Evolutionary conservation across 1,139 yeast genomes (phyloP).

Genomic region (Pichia cactophila): DNA sequence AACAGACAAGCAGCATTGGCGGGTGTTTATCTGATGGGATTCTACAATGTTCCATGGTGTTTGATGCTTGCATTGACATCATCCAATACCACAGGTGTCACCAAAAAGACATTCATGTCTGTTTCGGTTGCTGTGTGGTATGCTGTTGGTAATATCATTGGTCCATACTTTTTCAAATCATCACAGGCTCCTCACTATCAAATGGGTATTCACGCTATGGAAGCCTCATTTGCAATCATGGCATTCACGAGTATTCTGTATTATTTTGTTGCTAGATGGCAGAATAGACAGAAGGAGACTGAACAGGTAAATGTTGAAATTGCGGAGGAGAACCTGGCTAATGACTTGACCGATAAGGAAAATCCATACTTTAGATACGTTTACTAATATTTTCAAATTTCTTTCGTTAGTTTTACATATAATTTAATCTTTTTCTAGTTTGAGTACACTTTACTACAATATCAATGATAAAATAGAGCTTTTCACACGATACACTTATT

Average conservation of each 20-base stretch:
- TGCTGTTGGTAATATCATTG: conserved; percentile 54
- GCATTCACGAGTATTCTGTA: conserved; percentile 27
- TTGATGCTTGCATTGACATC: conserved; percentile 6
- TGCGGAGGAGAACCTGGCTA: not conserved
- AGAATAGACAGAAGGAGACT: not conserved
- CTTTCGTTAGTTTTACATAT: not conserved
- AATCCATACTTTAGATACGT: not conserved
- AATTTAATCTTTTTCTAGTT: not conserved
- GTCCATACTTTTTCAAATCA: conserved; percentile 59
- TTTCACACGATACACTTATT: too few species aligned
- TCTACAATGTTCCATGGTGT: conserved; percentile 10
- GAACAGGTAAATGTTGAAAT: not conserved
- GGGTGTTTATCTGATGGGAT: conserved; percentile 8
- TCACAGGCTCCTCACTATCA: conserved; percentile 46
- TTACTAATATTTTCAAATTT: not conserved
- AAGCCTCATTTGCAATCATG: conserved; percentile 27
- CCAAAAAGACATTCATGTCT: conserved; percentile 9
- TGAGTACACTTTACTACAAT: too few species aligned
- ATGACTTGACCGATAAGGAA: conserved; percentile 1
- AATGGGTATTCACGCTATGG: conserved; percentile 42
- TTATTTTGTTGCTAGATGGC: not conserved
- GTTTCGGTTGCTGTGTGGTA: conserved; percentile 53
- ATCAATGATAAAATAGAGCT: too few species aligned
- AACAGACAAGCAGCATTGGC: conserved; percentile 26
- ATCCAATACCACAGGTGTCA: conserved; percentile 9